Base-by-base conservation (phyloP, 2,329 filamentous ascomycete genomes). In the Cryphonectria parasitica region DNA sequence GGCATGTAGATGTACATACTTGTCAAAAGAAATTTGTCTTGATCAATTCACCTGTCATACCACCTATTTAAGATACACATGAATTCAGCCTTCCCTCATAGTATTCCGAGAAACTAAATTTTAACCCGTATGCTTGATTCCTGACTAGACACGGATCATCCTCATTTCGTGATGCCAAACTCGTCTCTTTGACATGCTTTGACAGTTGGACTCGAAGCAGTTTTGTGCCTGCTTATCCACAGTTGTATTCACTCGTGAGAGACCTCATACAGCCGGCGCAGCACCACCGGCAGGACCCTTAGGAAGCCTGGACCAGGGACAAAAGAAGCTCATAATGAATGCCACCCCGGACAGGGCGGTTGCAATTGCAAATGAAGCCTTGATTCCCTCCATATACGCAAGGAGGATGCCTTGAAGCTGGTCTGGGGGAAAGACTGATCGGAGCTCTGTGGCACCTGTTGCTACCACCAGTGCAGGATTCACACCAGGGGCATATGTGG, bases 381-480 rank as follows among this genome's bases (percentile, higher is more conserved):
- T 66, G n/a, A 66, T 39, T 2, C 64, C 64, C 10, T 39, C 45
- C 64, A 66, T 66, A 22, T 66, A 66, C 10, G 64, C 43, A 36
- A 34, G n/a, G n/a, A 52, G 64, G 15, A 66, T 41, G 11, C 64
- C 64, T 6, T 34, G 45, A 1, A 66, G 31, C 19, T n/a, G 28
- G 11, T 43, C 39, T 41, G n/a, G 25, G 19, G 64, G 45, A 22
- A 52, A 52, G 11, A 56, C 41, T 36, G 28, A 15, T 22, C 34
- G 43, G 22, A 66, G 28, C 25, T 66, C 45, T 56, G 43, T 56
- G 25, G 64, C 64, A 28, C 64, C 64, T 25, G 43, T 54, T 6
- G n/a, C 64, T 22, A 66, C 34, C 15, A 66, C 64, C 17, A 54
- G 31, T 19, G 43, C 45, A 39, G 64, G 43, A 5, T 56, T 19